Evolutionary conservation across 345 rosid genomes (phyloP).

Genomic region (Lenwebbia sp.): DNA sequence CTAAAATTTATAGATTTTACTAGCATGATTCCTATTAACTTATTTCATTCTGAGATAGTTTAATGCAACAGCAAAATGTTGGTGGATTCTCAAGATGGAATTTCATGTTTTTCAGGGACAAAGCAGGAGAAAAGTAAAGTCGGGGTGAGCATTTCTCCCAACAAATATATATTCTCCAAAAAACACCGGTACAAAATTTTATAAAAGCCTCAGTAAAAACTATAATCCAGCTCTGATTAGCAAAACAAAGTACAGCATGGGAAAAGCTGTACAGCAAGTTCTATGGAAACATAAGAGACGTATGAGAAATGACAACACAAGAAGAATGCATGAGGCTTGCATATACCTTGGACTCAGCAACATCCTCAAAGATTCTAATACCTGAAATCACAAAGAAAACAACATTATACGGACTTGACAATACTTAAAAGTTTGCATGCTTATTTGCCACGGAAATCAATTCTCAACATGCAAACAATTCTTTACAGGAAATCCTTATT

Average conservation of each 20-base stretch:
- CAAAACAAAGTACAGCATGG: neutral
- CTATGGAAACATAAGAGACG: neutral
- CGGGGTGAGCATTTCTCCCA: neutral
- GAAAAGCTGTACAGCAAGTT: neutral
- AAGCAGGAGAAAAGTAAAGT: neutral
- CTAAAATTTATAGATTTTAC: neutral
- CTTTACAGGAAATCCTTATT: neutral
- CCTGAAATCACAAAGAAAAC: slow-evolving; percentile 42
- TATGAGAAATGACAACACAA: neutral
- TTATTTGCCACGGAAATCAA: neutral
- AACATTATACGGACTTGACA: neutral
- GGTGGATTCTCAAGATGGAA: neutral
- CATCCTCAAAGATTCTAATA: slow-evolving; percentile 89
- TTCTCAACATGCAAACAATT: neutral
- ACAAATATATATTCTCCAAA: neutral
- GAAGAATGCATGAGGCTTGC: neutral
- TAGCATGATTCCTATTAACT: neutral
- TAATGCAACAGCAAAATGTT: neutral
- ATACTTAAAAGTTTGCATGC: neutral
- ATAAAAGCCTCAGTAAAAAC: neutral
- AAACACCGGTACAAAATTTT: neutral
- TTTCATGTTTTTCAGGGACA: neutral
- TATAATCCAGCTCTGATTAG: neutral
- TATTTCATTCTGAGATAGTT: neutral
- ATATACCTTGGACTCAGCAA: slow-evolving; percentile 68